These are phyloP conservation scores for Pleurotus eryngii DNA, from an alignment of 768 basidiomycete genomes.

Conservation along the genomic window DNA sequence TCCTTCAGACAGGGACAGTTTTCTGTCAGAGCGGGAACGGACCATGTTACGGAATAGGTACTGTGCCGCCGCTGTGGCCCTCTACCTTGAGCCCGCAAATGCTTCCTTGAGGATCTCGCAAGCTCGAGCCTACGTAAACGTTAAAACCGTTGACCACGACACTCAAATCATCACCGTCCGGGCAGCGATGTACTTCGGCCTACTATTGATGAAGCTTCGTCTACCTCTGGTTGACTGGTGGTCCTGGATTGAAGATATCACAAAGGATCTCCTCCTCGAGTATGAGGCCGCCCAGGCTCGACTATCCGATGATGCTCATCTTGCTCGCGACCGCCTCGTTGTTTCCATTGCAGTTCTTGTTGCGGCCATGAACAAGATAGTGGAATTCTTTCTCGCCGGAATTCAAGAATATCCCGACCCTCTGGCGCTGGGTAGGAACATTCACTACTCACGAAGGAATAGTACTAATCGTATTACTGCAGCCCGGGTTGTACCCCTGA, in stretches of 20 bases:
- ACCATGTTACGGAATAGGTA: slow-evolving; percentile 84
- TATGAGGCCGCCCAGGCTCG: slow-evolving; percentile 28
- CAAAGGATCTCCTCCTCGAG: slow-evolving; percentile 52
- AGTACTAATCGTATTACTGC: not conserved
- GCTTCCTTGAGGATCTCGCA: slow-evolving; percentile 55
- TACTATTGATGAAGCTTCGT: slow-evolving; percentile 52
- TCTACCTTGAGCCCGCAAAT: slow-evolving; percentile 53
- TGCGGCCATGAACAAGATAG: slow-evolving; percentile 51
- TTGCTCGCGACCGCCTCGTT: slow-evolving; percentile 22
- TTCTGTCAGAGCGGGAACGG: slow-evolving; percentile 51
- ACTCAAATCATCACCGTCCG: slow-evolving; percentile 73
- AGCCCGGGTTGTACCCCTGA: slow-evolving; percentile 1
- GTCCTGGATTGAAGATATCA: slow-evolving; percentile 65
- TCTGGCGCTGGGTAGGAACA: slow-evolving; percentile 40
- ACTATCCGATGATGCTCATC: slow-evolving; percentile 9
- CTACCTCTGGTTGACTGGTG: slow-evolving; percentile 50
- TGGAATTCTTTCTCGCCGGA: slow-evolving; percentile 24
- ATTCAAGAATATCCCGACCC: slow-evolving; percentile 57
- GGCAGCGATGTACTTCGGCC: slow-evolving; percentile 67
- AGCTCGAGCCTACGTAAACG: slow-evolving; percentile 64
- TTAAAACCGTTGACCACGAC: slow-evolving; percentile 58
- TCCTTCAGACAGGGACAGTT: slow-evolving; percentile 52
- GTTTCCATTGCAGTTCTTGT: slow-evolving; percentile 51
- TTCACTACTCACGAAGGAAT: slow-evolving; percentile 34
- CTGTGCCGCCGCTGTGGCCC: slow-evolving; percentile 64